Percentiles rank a stretch among this genome's conserved stretches.
These are phyloP conservation scores for Boletus rubropictus DNA, from an alignment of 768 basidiomycete species.

Conservation along the genomic window DNA sequence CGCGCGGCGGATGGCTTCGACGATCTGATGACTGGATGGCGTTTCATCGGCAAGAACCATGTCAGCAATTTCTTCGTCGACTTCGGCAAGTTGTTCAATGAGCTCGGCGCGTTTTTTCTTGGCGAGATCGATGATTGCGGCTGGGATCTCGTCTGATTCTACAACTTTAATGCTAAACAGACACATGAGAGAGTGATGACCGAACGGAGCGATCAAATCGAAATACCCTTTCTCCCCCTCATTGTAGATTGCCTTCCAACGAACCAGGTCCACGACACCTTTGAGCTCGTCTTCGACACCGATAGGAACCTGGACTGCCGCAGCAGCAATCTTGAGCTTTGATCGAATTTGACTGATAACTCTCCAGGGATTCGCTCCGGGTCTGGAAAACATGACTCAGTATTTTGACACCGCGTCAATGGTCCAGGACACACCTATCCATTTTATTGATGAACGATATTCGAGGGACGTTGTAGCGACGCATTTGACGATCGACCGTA, in stretches of 20 bases:
- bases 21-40: conserved; percentile 68
- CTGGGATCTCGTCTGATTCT: conserved; percentile 85
- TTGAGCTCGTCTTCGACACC: conserved; percentile 80
- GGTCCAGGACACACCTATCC: conserved; percentile 59
- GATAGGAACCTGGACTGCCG: conserved; percentile 94
- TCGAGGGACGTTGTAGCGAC: conserved; percentile 91
- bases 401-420: neutral
- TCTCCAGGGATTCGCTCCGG: conserved; percentile 96
- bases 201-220: neutral
- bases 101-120: conserved; percentile 84
- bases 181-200: neutral
- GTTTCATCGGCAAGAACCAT: conserved; percentile 79
- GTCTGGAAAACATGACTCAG: conserved; percentile 39
- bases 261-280: conserved; percentile 91
- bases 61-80: conserved; percentile 93
- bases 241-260: conserved; percentile 93
- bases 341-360: conserved; percentile 87
- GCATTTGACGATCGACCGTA: conserved; percentile 98
- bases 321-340: conserved; percentile 89
- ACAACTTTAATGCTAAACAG: conserved; percentile 61
- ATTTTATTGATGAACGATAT: conserved; percentile 98
- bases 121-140: conserved; percentile 64
- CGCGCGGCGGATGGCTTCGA: conserved; percentile 80
- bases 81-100: conserved; percentile 92
- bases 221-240: conserved; percentile 89